Evolutionary conservation across 1,284 basidiomycete species (phyloP), one percentile per base, ranked within the genome.

Genomic region (Cutaneotrichosporon daszewskae): DNA sequence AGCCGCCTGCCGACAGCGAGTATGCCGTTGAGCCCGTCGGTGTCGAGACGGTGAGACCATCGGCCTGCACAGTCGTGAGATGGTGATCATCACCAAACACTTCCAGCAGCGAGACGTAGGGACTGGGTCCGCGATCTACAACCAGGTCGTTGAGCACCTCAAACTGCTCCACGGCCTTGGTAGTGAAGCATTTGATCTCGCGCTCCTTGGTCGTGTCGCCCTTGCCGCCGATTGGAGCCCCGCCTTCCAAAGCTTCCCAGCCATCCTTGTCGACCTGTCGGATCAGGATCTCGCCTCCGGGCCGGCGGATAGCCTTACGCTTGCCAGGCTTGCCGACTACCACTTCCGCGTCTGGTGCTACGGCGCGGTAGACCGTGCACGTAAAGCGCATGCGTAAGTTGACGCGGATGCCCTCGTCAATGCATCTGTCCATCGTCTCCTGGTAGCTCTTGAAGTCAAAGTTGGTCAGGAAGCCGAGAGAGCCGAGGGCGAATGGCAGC

Each of bases 41-140:
- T 0, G 94, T 99, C 2, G 95, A 87, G 13, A 98, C 85, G 24
- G 87, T 92, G 20, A 99, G 74, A 3, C 95, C 95, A 64, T 99
- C 95, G 0, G 94, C 95, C 72, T 98, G 95, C 1, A 97, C 95
- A 0, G 95, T 99, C 1, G 95, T 99, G 79, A 99, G 84, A 74
- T 98, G 95, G 68, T 97, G 89, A 58, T 99, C 94, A 62, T 99
- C 95, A 90, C 94, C 94, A 61, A 98, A 99, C 13, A 99, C 77
- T 71, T 99, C 95, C 47, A 99, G 75, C 60, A 92, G 75, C 60
- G 87, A 92, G 64, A 99, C 92, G 70, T 92, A 99, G 5, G 95
- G 95, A 68, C 90, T 96, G 18, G 95, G 95, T 10, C 95, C 95
- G 43, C 95, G 81, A 67, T 99, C 95, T 25, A 99, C 92, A 14